phyloP scores from a whole-genome alignment of 2,329 filamentous ascomycete species.

The Alternaria angustiovoidea region DNA sequence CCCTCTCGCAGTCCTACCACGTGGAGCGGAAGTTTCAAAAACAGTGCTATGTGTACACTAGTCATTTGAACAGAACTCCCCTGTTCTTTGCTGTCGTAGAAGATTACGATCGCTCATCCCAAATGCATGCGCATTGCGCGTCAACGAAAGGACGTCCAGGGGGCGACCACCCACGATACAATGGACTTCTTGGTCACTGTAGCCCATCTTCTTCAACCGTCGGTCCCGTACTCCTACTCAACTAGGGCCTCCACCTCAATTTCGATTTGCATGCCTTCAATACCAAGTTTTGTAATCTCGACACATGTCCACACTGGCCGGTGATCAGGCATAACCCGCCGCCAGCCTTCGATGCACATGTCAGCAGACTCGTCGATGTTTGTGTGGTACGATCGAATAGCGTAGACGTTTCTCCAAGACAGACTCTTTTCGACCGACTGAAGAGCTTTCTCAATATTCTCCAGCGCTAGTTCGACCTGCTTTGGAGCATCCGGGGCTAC shows the following conservation, averaged over 20 bases:
- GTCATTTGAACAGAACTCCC: constrained; percentile 4
- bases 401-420: constrained; percentile 56
- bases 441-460: constrained; percentile 61
- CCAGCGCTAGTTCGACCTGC: constrained; percentile 53
- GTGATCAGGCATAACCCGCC: constrained; percentile 20
- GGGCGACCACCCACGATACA: background rate
- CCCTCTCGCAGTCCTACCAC: constrained; percentile 9
- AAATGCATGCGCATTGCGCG: background rate
- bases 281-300: constrained; percentile 18
- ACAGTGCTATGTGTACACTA: constrained; percentile 7
- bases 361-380: constrained; percentile 12
- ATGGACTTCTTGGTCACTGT: background rate
- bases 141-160: background rate
- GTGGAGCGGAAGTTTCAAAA: constrained; percentile 13
- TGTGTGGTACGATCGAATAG: constrained; percentile 17
- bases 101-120: background rate
- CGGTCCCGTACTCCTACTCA: background rate
- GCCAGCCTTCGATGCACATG: constrained; percentile 1
- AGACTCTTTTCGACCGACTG: constrained; percentile 11
- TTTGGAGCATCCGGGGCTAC: constrained; percentile 11
- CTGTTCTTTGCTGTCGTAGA: background rate
- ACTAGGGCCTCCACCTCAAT: constrained; percentile 22
- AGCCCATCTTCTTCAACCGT: background rate
- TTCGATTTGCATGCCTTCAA: constrained; percentile 21
- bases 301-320: constrained; percentile 23